These are phyloP conservation scores for Astragalus membranaceus DNA, from an alignment of 306 rosid species.

Conservation along the genomic window DNA sequence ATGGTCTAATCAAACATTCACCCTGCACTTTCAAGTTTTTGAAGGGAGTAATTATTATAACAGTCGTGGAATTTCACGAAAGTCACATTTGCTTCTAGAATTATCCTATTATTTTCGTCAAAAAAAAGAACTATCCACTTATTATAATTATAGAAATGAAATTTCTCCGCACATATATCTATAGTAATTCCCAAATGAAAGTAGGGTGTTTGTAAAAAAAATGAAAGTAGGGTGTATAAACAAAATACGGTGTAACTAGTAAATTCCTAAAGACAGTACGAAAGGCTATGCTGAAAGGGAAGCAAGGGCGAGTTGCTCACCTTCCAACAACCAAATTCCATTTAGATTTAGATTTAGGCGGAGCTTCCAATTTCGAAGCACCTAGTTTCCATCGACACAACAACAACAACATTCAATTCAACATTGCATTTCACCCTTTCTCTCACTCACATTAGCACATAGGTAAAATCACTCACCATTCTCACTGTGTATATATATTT, in stretches of 20 bases:
- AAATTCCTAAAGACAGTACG: not conserved
- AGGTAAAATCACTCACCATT: not conserved
- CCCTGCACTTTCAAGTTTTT: too few relatives aligned
- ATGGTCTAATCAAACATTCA: too few relatives aligned
- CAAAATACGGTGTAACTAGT: not conserved
- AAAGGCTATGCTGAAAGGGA: not conserved
- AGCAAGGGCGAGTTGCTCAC: not conserved
- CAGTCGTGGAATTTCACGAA: too few relatives aligned
- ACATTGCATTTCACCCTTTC: not conserved
- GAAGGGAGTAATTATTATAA: too few relatives aligned
- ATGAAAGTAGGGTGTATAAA: too few relatives aligned
- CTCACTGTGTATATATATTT: not conserved
- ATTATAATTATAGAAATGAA: too few relatives aligned
- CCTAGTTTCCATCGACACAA: slow-evolving; percentile 1
- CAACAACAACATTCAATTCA: not conserved
- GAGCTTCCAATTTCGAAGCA: not conserved
- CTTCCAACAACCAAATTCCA: not conserved
- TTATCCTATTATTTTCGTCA: too few relatives aligned
- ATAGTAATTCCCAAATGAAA: too few relatives aligned
- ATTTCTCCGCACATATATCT: too few relatives aligned
- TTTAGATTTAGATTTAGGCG: not conserved
- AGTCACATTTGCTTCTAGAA: too few relatives aligned
- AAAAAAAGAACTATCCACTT: too few relatives aligned
- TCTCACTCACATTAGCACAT: not conserved
- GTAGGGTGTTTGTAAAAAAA: too few relatives aligned